These are phyloP conservation scores for Globisporangium cylindrosporum DNA, from an alignment of 352 stramenopile species.

Conservation along the genomic window DNA sequence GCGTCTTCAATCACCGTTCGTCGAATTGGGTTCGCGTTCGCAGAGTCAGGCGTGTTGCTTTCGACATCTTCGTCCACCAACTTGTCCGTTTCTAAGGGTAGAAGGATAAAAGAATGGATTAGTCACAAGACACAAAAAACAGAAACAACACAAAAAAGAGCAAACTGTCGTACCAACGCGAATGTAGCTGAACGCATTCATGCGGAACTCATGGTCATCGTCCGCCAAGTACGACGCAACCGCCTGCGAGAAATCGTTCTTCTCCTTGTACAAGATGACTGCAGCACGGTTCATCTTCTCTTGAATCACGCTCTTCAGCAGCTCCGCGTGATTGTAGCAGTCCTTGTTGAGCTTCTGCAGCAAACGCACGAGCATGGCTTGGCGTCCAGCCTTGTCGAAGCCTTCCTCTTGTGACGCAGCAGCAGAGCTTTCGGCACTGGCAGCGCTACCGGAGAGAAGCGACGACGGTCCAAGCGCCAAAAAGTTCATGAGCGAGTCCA, in stretches of 20 bases:
- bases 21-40: slow-evolving; percentile 30
- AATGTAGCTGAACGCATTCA: slow-evolving; percentile 87
- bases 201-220: slow-evolving; percentile 74
- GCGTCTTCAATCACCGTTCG: slow-evolving; percentile 76
- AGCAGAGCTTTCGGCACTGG: slow-evolving; percentile 17
- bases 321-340: slow-evolving; percentile 70
- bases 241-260: slow-evolving; percentile 62
- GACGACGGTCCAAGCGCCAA: slow-evolving; percentile 72
- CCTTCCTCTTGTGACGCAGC: slow-evolving; percentile 77
- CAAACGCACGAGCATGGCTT: slow-evolving; percentile 82
- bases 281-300: slow-evolving; percentile 84
- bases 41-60: slow-evolving; percentile 19
- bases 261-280: slow-evolving; percentile 81
- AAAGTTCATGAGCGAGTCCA: slow-evolving; percentile 89
- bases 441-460: slow-evolving; percentile 37
- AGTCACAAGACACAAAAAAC: background rate
- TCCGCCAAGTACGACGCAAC: slow-evolving; percentile 83
- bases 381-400: slow-evolving; percentile 76
- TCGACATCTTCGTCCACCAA: slow-evolving; percentile 41
- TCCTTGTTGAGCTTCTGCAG: slow-evolving; percentile 83
- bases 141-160: background rate
- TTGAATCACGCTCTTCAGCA: slow-evolving; percentile 66
- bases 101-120: background rate
- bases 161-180: slow-evolving; percentile 29
- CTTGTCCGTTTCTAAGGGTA: slow-evolving; percentile 34